Evolutionary conservation across 2,329 filamentous ascomycete genomes (phyloP), one percentile per base, ranked within the genome.

Genomic region (Massarina eburnea): DNA sequence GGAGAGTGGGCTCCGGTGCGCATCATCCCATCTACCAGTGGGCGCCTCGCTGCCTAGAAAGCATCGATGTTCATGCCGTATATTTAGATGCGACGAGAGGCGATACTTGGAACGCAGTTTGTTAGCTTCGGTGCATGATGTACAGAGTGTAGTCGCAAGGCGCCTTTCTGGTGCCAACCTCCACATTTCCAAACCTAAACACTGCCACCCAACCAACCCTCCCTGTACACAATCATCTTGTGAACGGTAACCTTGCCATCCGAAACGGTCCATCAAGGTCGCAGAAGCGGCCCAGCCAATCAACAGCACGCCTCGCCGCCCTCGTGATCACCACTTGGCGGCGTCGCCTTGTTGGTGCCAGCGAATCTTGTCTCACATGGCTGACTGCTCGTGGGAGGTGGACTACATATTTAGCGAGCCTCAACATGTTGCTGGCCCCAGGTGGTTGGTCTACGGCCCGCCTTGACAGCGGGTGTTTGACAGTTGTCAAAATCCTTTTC

Each of bases 41-140:
- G 12, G 27, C 27, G 27, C 6, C 27, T 14, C 12, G 27, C 5
- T 6, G 17, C 39, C 27, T 21, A 14, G 8, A 30, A 30, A 30
- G 9, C 9, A 30, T 4, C 5, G 27, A 14, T 14, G 14, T 34
- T 30, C 29, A 15, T 18, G 24, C 14, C 20, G 46, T 43, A 45
- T 43, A 52, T 48, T 43, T 54, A 50, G 46, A 39, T 47, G 44
- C 44, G 43, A 52, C 36, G 40, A 39, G n/a, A n/a, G n/a, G n/a
- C n/a, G n/a, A n/a, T n/a, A n/a, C n/a, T n/a, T n/a, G n/a, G n/a
- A n/a, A n/a, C n/a, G n/a, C n/a, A n/a, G n/a, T n/a, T n/a, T n/a
- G n/a, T n/a, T n/a, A n/a, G n/a, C n/a, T n/a, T n/a, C n/a, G n/a
- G n/a, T n/a, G n/a, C n/a, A n/a, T n/a, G n/a, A n/a, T n/a, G n/a